Evolutionary conservation across 1,284 basidiomycete genomes (phyloP).

Genomic region (Fomitopsis palustris): DNA sequence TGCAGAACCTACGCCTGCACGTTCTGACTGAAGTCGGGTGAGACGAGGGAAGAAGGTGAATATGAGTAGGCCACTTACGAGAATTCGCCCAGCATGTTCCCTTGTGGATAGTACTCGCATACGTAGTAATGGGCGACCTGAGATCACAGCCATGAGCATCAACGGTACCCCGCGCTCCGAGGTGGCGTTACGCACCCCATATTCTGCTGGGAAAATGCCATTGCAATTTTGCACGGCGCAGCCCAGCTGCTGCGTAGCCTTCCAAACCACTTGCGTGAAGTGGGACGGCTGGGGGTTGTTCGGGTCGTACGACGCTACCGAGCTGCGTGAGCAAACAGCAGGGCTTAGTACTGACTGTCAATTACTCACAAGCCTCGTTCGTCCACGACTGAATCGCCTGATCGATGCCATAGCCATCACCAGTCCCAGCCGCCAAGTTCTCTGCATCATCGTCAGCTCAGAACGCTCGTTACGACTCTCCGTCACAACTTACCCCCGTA

Average conservation of each 20-base stretch:
- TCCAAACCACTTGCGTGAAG: conserved; percentile 77
- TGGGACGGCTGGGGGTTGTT: conserved; percentile 56
- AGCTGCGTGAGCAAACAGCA: not conserved
- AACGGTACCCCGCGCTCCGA: not conserved
- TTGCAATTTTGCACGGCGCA: conserved; percentile 53
- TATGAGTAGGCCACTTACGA: conserved; percentile 39
- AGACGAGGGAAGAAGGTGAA: not conserved
- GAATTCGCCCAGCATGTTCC: conserved; percentile 63
- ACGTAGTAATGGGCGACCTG: conserved; percentile 58
- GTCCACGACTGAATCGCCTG: conserved; percentile 56
- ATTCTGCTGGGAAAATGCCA: conserved; percentile 48
- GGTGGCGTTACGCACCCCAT: conserved; percentile 40
- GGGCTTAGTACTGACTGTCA: not conserved
- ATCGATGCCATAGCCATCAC: conserved; percentile 42
- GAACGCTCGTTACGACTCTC: not conserved
- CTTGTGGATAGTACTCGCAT: conserved; percentile 63
- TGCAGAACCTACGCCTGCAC: conserved; percentile 24
- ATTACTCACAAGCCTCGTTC: conserved; percentile 44
- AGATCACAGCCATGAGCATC: not conserved
- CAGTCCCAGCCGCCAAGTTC: conserved; percentile 67
- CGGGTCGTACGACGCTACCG: conserved; percentile 51
- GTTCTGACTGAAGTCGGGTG: conserved; percentile 24
- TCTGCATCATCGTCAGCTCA: conserved; percentile 36
- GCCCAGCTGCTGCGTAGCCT: conserved; percentile 56
- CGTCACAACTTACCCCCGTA: conserved; percentile 45